Evolutionary conservation across 2,329 filamentous ascomycete genomes (phyloP), one percentile per base, ranked within the genome.

Genomic region (Metarhizium rileyi): DNA sequence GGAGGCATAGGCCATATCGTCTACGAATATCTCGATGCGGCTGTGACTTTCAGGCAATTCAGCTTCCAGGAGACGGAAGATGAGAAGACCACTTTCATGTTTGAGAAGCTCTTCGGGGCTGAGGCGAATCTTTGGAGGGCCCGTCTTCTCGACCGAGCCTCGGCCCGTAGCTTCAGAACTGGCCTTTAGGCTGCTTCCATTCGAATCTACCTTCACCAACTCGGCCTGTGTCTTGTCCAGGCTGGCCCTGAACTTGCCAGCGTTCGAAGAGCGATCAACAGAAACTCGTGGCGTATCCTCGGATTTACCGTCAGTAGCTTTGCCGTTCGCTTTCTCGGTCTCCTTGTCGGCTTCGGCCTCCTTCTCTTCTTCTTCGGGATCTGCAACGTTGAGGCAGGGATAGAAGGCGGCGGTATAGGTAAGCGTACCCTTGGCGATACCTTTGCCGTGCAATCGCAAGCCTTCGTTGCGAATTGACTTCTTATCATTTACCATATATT

Each of bases 51-150:
- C 81, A 1, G 87, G 79, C 63, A 98, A 78, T 49, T 96, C 86
- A 23, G 85, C 90, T 53, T 97, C 90, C 63, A 96, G 81, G 50
- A 98, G 80, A 63, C 90, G 91, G 77, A 98, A 97, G 49, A 98
- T 87, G 55, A 98, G 76, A 50, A 98, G 78, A 55, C 93, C 93
- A 50, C 87, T 93, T 70, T 97, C 90, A 63, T 96, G 85, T 62
- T 86, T 82, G 57, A 85, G 70, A 20, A 98, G 76, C 63, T 97
- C 87, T 53, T 96, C 85, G 1, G 83, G 80, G 4, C 78, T 82
- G 46, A 98, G 78, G 49, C 76, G 82, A 55, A 96, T 73, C 71
- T 94, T 95, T 26, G 88, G 86, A 14, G 82, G 74, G 36, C 75
- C 75, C 58, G 76, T 78, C 5, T 65, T 68, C 46, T 74, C 65